phyloP scores from a whole-genome alignment of 208 protist species.

The Leishmania martiniquensis region DNA sequence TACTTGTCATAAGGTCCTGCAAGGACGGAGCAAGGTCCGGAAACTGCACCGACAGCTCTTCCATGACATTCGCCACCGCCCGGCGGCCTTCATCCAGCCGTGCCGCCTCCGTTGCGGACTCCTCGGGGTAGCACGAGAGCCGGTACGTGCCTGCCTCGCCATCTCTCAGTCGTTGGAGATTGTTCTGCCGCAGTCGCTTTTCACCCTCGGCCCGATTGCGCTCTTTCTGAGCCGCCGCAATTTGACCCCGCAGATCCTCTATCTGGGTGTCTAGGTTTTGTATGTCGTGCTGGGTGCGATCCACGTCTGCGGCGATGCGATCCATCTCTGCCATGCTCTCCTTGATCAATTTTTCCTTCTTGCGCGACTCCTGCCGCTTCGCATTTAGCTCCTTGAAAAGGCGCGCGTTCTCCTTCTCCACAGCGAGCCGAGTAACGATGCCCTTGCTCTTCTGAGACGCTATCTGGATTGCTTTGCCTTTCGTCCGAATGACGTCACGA shows the following conservation, averaged over 20 bases:
- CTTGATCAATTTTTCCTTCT: constrained; percentile 81
- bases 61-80: constrained; percentile 69
- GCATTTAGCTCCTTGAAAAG: constrained; percentile 90
- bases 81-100: constrained; percentile 70
- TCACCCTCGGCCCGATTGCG: constrained; percentile 76
- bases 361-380: constrained; percentile 86
- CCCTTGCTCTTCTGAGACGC: constrained; percentile 61
- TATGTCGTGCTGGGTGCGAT: constrained; percentile 77
- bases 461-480: constrained; percentile 86
- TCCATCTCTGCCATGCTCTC: constrained; percentile 84
- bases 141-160: constrained; percentile 84
- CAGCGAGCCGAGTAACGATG: constrained; percentile 68
- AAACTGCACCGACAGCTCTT: constrained; percentile 70
- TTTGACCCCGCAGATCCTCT: constrained; percentile 62
- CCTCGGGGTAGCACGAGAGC: constrained; percentile 75
- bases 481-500: constrained; percentile 93
- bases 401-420: constrained; percentile 88
- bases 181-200: constrained; percentile 77
- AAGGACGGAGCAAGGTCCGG: constrained; percentile 74
- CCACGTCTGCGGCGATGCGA: constrained; percentile 70
- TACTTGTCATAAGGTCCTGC: constrained; percentile 57
- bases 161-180: constrained; percentile 84
- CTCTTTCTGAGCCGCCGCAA: constrained; percentile 60
- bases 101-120: constrained; percentile 42
- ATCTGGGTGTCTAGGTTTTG: constrained; percentile 72